These are phyloP conservation scores for Meyerozyma elateridarum DNA, from an alignment of 1,139 yeast genomes.

Conservation along the genomic window DNA sequence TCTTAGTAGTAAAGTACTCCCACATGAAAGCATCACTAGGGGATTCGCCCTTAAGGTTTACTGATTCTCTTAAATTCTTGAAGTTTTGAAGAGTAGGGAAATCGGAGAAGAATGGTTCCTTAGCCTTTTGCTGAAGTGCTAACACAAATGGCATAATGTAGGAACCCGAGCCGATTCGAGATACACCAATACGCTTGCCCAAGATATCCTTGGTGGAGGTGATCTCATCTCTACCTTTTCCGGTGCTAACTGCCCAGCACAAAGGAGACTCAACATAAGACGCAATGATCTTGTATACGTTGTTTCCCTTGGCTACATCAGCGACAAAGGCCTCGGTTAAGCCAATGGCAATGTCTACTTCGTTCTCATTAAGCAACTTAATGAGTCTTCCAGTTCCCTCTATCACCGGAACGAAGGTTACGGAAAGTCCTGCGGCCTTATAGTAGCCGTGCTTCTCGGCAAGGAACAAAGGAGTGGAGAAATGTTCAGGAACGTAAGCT, in stretches of 20 bases:
- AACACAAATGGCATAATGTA: constrained; percentile 87
- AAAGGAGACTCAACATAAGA: constrained; percentile 84
- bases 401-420: constrained; percentile 69
- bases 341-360: constrained; percentile 78
- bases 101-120: constrained; percentile 41
- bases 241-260: constrained; percentile 88
- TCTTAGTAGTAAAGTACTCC: constrained; percentile 88
- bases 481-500: constrained; percentile 90
- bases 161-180: constrained; percentile 87
- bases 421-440: constrained; percentile 37
- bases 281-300: constrained; percentile 61
- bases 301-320: constrained; percentile 69
- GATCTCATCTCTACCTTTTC: constrained; percentile 53
- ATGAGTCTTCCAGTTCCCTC: constrained; percentile 89
- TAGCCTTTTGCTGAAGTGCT: constrained; percentile 53
- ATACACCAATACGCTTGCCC: constrained; percentile 70
- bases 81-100: constrained; percentile 65
- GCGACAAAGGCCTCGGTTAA: constrained; percentile 88
- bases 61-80: constrained; percentile 73
- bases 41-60: constrained; percentile 47
- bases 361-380: constrained; percentile 58
- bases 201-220: constrained; percentile 47
- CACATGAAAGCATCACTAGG: constrained; percentile 88
- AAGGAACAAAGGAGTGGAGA: constrained; percentile 77
- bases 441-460: constrained; percentile 62